phyloP scores from a whole-genome alignment of 129 eudicot species.

The carrot (Daucus carota) region DNA sequence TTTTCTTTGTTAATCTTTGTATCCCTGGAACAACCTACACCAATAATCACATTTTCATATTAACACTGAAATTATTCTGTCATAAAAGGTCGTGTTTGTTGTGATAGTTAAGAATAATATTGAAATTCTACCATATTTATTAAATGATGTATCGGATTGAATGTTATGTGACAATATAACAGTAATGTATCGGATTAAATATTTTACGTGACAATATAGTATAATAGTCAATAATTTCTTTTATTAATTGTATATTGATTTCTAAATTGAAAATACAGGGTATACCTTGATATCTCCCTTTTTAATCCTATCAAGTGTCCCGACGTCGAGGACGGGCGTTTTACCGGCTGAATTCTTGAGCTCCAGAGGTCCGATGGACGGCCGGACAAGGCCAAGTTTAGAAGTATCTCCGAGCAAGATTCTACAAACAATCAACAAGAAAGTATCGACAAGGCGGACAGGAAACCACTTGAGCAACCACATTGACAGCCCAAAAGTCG shows the following conservation, averaged over 20 bases:
- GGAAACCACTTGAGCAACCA: conserved; percentile 97
- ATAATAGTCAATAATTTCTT: too few relatives aligned
- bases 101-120: too few relatives aligned
- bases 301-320: conserved; percentile 91
- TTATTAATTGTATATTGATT: too few relatives aligned
- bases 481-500: conserved; percentile 98
- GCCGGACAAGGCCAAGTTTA: conserved; percentile 61
- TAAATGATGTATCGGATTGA: too few relatives aligned
- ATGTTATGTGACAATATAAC: too few relatives aligned
- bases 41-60: background rate
- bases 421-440: conserved; percentile 59
- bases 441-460: conserved; percentile 62
- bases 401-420: conserved; percentile 67
- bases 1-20: conserved; percentile 34
- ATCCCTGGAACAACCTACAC: conserved; percentile 65
- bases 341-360: conserved; percentile 72
- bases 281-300: conserved; percentile 82
- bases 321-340: conserved; percentile 88
- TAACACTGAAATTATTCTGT: too few relatives aligned
- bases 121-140: too few relatives aligned
- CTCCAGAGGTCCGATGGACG: conserved; percentile 67
- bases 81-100: too few relatives aligned
- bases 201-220: too few relatives aligned
- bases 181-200: too few relatives aligned
- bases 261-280: background rate